Conservation (phyloP, 2,329 filamentous ascomycete species). For the Ambrosiella cleistominuta region DNA sequence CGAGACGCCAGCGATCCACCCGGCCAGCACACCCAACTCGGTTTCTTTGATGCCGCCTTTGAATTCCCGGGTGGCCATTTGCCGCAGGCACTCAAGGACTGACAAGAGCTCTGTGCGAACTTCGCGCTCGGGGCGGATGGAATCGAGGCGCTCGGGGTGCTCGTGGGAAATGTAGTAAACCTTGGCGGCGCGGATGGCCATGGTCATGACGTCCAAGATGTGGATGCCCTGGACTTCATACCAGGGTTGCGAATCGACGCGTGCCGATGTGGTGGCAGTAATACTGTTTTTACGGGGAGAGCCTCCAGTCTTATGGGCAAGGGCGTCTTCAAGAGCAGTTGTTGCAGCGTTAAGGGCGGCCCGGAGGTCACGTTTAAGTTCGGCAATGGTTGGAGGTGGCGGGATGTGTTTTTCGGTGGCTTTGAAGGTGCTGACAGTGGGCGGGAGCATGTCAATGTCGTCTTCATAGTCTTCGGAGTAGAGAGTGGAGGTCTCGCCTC, state of each 20-base stretch:
- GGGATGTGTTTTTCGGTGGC: slow-evolving; percentile 65
- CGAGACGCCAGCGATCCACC: slow-evolving; percentile 66
- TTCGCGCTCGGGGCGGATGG: slow-evolving; percentile 73
- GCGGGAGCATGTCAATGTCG: slow-evolving; percentile 73
- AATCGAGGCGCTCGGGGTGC: slow-evolving; percentile 64
- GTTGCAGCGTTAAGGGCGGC: slow-evolving; percentile 51
- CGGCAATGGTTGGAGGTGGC: slow-evolving; percentile 65
- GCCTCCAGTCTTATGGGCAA: slow-evolving; percentile 17
- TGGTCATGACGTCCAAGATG: slow-evolving; percentile 76
- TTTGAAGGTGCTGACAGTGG: slow-evolving; percentile 90
- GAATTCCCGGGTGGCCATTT: slow-evolving; percentile 79
- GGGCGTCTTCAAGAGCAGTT: slow-evolving; percentile 45
- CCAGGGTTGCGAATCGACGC: slow-evolving; percentile 39
- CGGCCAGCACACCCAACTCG: slow-evolving; percentile 57
- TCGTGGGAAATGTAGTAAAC: slow-evolving; percentile 93
- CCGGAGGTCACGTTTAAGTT: slow-evolving; percentile 52
- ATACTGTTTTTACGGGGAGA: slow-evolving; percentile 15
- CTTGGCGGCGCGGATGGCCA: slow-evolving; percentile 90
- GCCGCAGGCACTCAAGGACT: slow-evolving; percentile 80
- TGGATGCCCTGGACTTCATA: slow-evolving; percentile 82
- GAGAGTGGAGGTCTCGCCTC: slow-evolving; percentile 6
- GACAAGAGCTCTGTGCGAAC: slow-evolving; percentile 69
- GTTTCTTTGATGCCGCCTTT: slow-evolving; percentile 61
- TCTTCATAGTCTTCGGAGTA: slow-evolving; percentile 35
- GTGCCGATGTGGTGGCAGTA: slow-evolving; percentile 21